Evolutionary conservation across 2,329 filamentous ascomycete genomes (phyloP), one percentile per base, ranked within the genome.

Genomic region (Teratosphaeria destructans): DNA sequence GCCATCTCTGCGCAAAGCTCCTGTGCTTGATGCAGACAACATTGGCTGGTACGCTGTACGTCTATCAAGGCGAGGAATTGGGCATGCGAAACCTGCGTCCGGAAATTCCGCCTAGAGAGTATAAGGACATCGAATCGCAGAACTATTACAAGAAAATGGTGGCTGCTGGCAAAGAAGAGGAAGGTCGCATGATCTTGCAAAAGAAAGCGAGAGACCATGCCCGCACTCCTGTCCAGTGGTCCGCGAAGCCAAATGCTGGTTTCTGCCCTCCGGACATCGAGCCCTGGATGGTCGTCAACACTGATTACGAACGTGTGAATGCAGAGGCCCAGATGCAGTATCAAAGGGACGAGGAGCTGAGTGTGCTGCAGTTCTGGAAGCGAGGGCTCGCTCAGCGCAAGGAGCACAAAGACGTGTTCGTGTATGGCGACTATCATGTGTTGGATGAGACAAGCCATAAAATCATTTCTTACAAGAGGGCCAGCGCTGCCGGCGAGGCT

Each of bases 151-250:
- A 75, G 32, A 63, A 54, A 54, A 54, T 54, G 53, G 53, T 54
- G 16, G 53, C 68, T 12, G 63, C 70, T 53, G 68, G 75, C 58
- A 59, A 67, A 14, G 59, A 66, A 7, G 74, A 74, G 12, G 74
- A 78, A 43, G 81, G 79, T 0, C 77, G 80, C 65, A 71, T 75
- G 8, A 76, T 81, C 47, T 74, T 88, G 57, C 80, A 84, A 63
- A 76, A 80, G 60, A 79, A 87, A 34, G 85, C 80, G 5, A 77
- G 85, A 35, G 86, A 89, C 68, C 83, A 89, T 66, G 79, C 84
- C 10, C 78, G 86, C 19, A 79, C 83, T 2, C 86, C 86, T 0
- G 83, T 89, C 75, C 84, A 86, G 63, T 89, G 86, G 86, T 78
- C 79, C 58, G 76, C 70, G 0, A 61, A 57, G 4, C 27, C 60